Evolutionary conservation across 2,329 filamentous ascomycete species (phyloP).

Genomic region (Nothomitra cinnamomea): DNA sequence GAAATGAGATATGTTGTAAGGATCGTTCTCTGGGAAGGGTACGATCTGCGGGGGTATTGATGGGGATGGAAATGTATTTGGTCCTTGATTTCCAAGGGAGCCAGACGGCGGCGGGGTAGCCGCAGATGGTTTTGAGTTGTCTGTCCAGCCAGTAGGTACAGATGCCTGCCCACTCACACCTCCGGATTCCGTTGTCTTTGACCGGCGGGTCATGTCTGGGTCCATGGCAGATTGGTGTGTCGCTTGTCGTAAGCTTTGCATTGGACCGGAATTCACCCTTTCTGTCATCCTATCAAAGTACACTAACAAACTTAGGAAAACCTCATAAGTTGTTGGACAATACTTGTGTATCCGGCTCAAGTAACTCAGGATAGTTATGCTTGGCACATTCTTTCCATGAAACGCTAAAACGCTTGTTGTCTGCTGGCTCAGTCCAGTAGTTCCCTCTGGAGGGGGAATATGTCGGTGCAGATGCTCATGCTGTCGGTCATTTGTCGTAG

Average conservation of each 20-base stretch:
- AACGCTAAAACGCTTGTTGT: conserved; percentile 75
- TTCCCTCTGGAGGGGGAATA: conserved; percentile 42
- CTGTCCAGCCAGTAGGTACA: conserved; percentile 20
- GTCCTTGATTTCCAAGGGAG: conserved; percentile 21
- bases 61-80: conserved; percentile 8
- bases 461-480: conserved; percentile 78
- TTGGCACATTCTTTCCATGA: conserved; percentile 94
- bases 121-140: not conserved
- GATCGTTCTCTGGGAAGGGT: conserved; percentile 21
- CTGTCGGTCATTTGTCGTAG: conserved; percentile 85
- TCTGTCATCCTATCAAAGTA: conserved; percentile 99
- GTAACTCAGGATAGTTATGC: conserved; percentile 93
- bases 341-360: conserved; percentile 95
- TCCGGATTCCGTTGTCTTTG: conserved; percentile 16
- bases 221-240: conserved; percentile 16
- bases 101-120: conserved; percentile 32
- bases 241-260: conserved; percentile 42
- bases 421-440: conserved; percentile 41
- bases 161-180: conserved; percentile 15
- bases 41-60: not conserved
- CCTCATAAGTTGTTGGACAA: conserved; percentile 95
- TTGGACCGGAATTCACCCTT: conserved; percentile 67
- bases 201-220: conserved; percentile 9
- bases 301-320: conserved; percentile 84
- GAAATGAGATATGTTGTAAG: conserved; percentile 44